phyloP scores from a whole-genome alignment of 1,284 basidiomycete genomes.

The Apiotrichum laibachii region DNA sequence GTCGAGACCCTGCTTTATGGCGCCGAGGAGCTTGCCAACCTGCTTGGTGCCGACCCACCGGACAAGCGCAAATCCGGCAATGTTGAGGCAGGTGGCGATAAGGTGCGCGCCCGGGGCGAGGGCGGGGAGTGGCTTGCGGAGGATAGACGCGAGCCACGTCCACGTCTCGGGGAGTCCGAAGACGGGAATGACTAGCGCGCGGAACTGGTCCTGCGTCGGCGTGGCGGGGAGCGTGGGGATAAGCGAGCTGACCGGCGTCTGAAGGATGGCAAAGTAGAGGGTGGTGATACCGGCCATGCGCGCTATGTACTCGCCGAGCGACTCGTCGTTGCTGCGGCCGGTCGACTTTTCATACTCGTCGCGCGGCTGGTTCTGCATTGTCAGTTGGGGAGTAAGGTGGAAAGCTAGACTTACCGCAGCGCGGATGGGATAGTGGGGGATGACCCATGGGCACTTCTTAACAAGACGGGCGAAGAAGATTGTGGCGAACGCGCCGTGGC shows the following conservation, averaged over 20 bases:
- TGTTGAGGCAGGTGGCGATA: constrained; percentile 65
- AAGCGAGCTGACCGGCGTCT: constrained; percentile 48
- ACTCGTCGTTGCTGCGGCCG: constrained; percentile 59
- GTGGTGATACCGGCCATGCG: constrained; percentile 81
- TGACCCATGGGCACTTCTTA: constrained; percentile 66
- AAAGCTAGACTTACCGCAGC: constrained; percentile 32
- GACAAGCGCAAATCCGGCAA: constrained; percentile 63
- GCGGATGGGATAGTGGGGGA: constrained; percentile 52
- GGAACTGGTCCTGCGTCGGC: constrained; percentile 50
- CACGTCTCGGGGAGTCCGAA: constrained; percentile 63
- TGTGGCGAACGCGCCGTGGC: constrained; percentile 63
- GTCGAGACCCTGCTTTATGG: constrained; percentile 58
- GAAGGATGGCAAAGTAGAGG: constrained; percentile 80
- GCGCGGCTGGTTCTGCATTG: constrained; percentile 53
- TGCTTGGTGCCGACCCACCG: constrained; percentile 67
- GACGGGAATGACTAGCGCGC: constrained; percentile 55
- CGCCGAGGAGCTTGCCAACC: constrained; percentile 69
- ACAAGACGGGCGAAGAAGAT: constrained; percentile 82
- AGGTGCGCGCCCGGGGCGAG: constrained; percentile 42
- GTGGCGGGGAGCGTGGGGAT: constrained; percentile 33
- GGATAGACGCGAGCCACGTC: constrained; percentile 61
- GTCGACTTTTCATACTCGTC: constrained; percentile 64
- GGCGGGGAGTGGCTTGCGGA: constrained; percentile 16
- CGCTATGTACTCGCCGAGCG: constrained; percentile 63
- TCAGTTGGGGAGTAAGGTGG: neutral